Evolutionary conservation across 352 stramenopile species (phyloP).

Genomic region (Phytopythium montanum): DNA sequence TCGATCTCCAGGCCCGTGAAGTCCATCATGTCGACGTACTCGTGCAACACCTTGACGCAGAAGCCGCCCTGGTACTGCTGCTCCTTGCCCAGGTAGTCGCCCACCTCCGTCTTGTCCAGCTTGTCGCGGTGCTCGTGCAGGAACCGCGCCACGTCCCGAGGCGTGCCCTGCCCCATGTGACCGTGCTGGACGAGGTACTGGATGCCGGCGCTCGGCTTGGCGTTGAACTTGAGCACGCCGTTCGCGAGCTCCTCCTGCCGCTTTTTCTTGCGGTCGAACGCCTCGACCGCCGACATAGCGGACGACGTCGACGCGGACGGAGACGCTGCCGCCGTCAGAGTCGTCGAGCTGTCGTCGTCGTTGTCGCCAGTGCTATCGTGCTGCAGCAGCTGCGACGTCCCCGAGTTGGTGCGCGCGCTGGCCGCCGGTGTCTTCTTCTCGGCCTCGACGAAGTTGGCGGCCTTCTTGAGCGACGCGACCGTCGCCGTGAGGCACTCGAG

Average conservation of each 20-base stretch:
- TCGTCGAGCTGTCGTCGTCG: constrained; percentile 40
- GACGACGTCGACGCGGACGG: constrained; percentile 25
- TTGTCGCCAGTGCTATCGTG: constrained; percentile 34
- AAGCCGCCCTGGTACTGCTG: constrained; percentile 94
- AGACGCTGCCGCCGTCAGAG: constrained; percentile 10
- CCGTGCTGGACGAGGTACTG: constrained; percentile 91
- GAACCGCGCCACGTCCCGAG: constrained; percentile 93
- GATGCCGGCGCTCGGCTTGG: constrained; percentile 92
- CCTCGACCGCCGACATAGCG: constrained; percentile 87
- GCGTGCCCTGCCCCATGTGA: constrained; percentile 89
- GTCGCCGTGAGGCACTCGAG: constrained; percentile 94
- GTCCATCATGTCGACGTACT: constrained; percentile 96
- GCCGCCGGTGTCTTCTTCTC: constrained; percentile 49
- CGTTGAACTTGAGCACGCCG: constrained; percentile 97
- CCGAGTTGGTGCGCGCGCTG: constrained; percentile 17
- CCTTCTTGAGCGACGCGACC: constrained; percentile 90
- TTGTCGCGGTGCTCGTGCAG: constrained; percentile 89
- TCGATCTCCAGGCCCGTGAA: constrained; percentile 96
- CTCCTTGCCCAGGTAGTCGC: constrained; percentile 97
- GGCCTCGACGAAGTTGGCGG: constrained; percentile 67
- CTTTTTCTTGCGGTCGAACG: constrained; percentile 97
- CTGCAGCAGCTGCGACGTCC: constrained; percentile 3
- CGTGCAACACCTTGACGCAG: constrained; percentile 92
- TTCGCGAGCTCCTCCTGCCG: constrained; percentile 96
- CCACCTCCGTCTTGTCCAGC: constrained; percentile 97